These are phyloP conservation scores for Xerophyta viscosa DNA, from an alignment of 106 monocot species.

Conservation along the genomic window DNA sequence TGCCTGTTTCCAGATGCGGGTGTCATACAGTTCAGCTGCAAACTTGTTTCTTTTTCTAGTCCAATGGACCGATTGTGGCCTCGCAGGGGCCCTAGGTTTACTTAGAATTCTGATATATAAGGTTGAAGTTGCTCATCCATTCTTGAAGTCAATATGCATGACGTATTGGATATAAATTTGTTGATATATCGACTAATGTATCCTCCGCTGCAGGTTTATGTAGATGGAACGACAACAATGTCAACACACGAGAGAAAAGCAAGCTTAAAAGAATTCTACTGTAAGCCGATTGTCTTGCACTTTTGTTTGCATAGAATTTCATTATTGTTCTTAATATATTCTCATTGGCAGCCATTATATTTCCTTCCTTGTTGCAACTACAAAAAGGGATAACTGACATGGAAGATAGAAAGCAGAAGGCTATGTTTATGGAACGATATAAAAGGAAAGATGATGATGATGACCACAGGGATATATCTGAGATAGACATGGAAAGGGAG, in stretches of 20 bases:
- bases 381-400: conserved; percentile 78
- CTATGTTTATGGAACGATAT: conserved; percentile 66
- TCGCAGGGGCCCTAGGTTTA: conserved; percentile 79
- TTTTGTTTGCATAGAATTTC: neutral
- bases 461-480: conserved; percentile 28
- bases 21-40: conserved; percentile 58
- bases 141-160: neutral
- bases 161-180: neutral
- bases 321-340: neutral
- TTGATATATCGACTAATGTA: neutral
- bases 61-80: conserved; percentile 84
- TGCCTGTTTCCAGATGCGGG: conserved; percentile 56
- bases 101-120: conserved; percentile 57
- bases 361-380: conserved; percentile 66
- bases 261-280: conserved; percentile 79
- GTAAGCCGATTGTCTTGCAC: conserved; percentile 20
- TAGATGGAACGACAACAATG: conserved; percentile 85
- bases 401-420: conserved; percentile 83
- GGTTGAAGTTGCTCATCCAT: conserved; percentile 17
- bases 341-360: conserved; percentile 40
- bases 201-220: conserved; percentile 41
- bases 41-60: conserved; percentile 61
- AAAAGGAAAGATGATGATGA: conserved; percentile 44
- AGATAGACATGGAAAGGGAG: conserved; percentile 68
- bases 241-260: conserved; percentile 88